Evolutionary conservation across 305 asterid genomes (phyloP), one percentile per base, ranked within the genome.

Genomic region (Lippia alba): DNA sequence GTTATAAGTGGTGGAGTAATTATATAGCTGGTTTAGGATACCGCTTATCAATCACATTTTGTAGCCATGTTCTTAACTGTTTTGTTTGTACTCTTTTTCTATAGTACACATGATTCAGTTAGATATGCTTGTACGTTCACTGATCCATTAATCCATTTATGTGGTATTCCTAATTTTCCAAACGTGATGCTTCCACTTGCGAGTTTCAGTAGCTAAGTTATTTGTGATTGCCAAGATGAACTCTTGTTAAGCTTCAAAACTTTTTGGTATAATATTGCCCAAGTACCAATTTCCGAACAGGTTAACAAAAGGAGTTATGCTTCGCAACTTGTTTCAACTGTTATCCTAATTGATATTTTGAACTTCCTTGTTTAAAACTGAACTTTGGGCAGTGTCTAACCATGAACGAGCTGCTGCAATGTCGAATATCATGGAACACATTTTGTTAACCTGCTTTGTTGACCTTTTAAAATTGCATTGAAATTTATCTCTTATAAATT

Each of bases 321-420:
- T 36, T 14, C n/a, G 39, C 6, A 14, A 12, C 33, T 45, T 7
- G 33, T 10, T 51, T 61, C 46, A 34, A 18, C 14, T 36, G 33
- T 34, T 33, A 36, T 41, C 36, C 34, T 15, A 34, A 33, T 3
- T 45, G 15, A 32, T 54, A 64, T 8, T 24, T 24, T 53, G 32
- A 48, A 56, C 40, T 56, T 64, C 5, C 34, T 32, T 16, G 50
- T 66, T 49, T 53, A n/a, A 53, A 45, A 15, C 24, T 54, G 24
- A 30, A 53, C 1, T 3, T 15, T 14, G 34, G 9, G 18, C 45
- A 19, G 59, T 64, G 55, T 17, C 41, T 53, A 16, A 53, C 57
- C 14, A n/a, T 49, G 1, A 19, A 16, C 18, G 16, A 45, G 48
- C 33, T 58, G 36, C 34, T n/a, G n/a, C 5, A 34, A 6, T 7